Percentiles rank a stretch among this genome's conserved stretches.
Evolutionary conservation across 768 basidiomycete genomes (phyloP).

Genomic region (Boletales sp.): DNA sequence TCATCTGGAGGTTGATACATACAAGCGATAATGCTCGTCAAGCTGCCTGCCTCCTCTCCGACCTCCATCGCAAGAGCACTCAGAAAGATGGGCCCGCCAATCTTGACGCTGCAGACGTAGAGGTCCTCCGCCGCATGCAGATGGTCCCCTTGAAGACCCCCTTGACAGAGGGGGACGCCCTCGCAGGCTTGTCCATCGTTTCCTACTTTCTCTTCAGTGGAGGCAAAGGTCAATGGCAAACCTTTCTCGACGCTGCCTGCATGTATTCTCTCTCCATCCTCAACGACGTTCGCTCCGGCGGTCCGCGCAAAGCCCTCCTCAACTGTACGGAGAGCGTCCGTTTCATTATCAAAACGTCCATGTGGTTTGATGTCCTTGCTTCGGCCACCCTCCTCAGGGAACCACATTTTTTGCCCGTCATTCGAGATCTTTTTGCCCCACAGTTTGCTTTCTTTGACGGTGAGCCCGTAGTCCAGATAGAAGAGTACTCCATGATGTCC

Average conservation of each 20-base stretch:
- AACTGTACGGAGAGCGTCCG: slow-evolving; percentile 47
- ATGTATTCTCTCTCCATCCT: slow-evolving; percentile 52
- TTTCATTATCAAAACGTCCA: slow-evolving; percentile 79
- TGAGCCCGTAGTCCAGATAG: slow-evolving; percentile 38
- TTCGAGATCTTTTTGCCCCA: slow-evolving; percentile 51
- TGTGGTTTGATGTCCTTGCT: slow-evolving; percentile 87
- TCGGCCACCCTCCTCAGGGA: slow-evolving; percentile 60
- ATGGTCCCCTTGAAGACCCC: slow-evolving; percentile 16
- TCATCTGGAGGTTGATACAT: slow-evolving; percentile 53
- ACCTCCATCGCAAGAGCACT: slow-evolving; percentile 44
- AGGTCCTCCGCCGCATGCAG: slow-evolving; percentile 25
- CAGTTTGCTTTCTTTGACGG: slow-evolving; percentile 19
- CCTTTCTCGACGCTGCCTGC: slow-evolving; percentile 62
- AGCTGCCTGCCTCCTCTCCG: slow-evolving; percentile 61
- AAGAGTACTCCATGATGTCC: slow-evolving; percentile 66
- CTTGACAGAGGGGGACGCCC: slow-evolving; percentile 63
- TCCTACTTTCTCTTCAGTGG: slow-evolving; percentile 78
- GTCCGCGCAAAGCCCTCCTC: slow-evolving; percentile 44
- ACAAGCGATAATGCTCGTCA: slow-evolving; percentile 45
- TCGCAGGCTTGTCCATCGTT: slow-evolving; percentile 73
- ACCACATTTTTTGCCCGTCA: slow-evolving; percentile 56
- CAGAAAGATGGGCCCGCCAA: slow-evolving; percentile 21
- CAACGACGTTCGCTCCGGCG: slow-evolving; percentile 31
- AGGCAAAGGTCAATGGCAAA: slow-evolving; percentile 64
- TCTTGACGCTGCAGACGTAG: slow-evolving; percentile 23